A percentile compares a stretch with the other conserved stretches of the same genome.
These are phyloP conservation scores for Polytrichum formosum DNA, from an alignment of 225 moss, liverwort and hornwort genomes.

Conservation along the genomic window DNA sequence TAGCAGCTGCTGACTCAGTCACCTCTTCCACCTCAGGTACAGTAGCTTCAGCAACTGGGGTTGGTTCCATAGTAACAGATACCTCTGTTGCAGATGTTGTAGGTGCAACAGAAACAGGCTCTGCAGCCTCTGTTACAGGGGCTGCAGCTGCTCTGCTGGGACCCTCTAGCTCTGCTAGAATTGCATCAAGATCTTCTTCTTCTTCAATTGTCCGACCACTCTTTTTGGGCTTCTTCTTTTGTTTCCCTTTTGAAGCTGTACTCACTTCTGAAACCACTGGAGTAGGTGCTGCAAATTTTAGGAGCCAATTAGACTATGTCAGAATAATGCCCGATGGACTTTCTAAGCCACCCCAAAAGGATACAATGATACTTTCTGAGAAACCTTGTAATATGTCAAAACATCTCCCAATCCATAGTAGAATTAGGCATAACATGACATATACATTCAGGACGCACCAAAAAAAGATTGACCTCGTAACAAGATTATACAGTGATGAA, in stretches of 20 bases:
- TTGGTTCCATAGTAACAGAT: conserved; percentile 14
- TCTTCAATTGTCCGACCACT: conserved; percentile 76
- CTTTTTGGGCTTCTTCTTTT: conserved; percentile 81
- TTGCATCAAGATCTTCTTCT: conserved; percentile 94
- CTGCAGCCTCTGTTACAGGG: conserved; percentile 25
- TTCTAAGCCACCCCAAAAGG: too few species aligned
- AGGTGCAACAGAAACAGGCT: conserved; percentile 28
- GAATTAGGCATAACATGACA: too few species aligned
- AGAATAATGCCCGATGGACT: not conserved
- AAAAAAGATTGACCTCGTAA: too few species aligned
- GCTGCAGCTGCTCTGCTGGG: conserved; percentile 38
- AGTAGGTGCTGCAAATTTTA: conserved; percentile 21
- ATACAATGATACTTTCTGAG: too few species aligned
- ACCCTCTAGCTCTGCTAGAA: conserved; percentile 90
- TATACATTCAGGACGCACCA: too few species aligned
- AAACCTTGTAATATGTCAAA: too few species aligned
- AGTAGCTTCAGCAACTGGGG: conserved; percentile 15
- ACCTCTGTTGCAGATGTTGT: conserved; percentile 32
- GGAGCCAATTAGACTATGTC: not conserved
- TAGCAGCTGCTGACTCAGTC: conserved; percentile 87
- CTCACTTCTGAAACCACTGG: conserved; percentile 25
- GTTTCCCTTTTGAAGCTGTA: conserved; percentile 52
- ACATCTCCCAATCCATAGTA: too few species aligned
- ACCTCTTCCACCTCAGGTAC: conserved; percentile 63
- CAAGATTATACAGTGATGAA: too few species aligned